Percentiles rank a stretch among this genome's conserved stretches.
phyloP scores from a whole-genome alignment of 2,329 filamentous ascomycete genomes.

The Purpureocillium lavendulum region DNA sequence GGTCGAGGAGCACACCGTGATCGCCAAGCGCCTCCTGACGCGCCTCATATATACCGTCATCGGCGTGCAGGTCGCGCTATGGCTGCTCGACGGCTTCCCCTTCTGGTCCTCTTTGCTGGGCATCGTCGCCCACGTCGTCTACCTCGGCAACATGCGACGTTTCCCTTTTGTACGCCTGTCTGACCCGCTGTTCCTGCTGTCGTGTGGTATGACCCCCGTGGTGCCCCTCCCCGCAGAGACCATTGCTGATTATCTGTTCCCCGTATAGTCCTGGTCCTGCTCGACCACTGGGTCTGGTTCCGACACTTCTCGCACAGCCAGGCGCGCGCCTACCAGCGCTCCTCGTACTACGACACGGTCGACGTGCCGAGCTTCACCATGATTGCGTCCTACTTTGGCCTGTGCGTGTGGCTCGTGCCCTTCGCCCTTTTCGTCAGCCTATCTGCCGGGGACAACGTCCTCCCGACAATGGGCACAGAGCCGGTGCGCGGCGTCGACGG shows the following conservation, averaged over 20 bases:
- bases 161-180: slow-evolving; percentile 75
- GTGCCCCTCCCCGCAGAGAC: background rate
- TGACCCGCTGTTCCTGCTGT: slow-evolving; percentile 78
- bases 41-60: slow-evolving; percentile 81
- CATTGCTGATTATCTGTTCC: too few relatives aligned
- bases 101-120: slow-evolving; percentile 65
- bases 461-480: slow-evolving; percentile 79
- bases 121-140: slow-evolving; percentile 73
- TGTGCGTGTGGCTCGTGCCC: slow-evolving; percentile 94
- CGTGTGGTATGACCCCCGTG: slow-evolving; percentile 60
- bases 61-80: slow-evolving; percentile 63
- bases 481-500: slow-evolving; percentile 36
- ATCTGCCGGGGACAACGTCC: slow-evolving; percentile 87
- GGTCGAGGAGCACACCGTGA: slow-evolving; percentile 93
- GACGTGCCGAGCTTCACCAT: slow-evolving; percentile 79
- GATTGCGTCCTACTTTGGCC: slow-evolving; percentile 90
- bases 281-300: slow-evolving; percentile 97
- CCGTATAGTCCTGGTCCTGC: slow-evolving; percentile 62
- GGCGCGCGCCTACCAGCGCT: slow-evolving; percentile 46
- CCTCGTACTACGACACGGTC: slow-evolving; percentile 53
- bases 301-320: slow-evolving; percentile 71
- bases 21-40: slow-evolving; percentile 79
- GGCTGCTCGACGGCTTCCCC: slow-evolving; percentile 79
- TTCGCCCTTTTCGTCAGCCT: slow-evolving; percentile 93
- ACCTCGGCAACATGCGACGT: slow-evolving; percentile 73